Evolutionary conservation across 306 rosid genomes (phyloP).

Genomic region (Quercus cerris): DNA sequence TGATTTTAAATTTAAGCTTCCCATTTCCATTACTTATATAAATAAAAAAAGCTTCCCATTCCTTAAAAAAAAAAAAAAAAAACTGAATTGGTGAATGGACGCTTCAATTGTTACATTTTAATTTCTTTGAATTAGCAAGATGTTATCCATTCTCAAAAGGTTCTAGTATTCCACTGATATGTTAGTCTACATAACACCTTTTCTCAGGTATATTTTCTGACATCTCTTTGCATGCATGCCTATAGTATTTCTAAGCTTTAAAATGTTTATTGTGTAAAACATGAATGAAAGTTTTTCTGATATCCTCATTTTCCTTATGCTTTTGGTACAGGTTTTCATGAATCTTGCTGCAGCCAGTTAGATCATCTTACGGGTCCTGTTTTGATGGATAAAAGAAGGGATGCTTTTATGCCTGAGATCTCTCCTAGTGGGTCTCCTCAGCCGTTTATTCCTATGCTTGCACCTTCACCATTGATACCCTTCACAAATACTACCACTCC

Average conservation of each 20-base stretch:
- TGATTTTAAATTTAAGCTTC: not conserved
- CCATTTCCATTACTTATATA: not conserved
- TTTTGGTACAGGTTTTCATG: conserved; percentile 48
- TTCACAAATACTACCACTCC: conserved; percentile 73
- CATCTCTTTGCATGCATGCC: not conserved
- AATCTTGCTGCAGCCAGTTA: conserved; percentile 33
- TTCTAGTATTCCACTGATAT: not conserved
- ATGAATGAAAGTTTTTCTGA: not conserved
- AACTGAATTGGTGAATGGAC: too few relatives aligned
- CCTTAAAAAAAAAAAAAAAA: too few relatives aligned
- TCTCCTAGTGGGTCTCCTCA: conserved; percentile 70
- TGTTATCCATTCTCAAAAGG: not conserved
- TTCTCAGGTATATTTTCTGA: not conserved
- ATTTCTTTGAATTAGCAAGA: not conserved
- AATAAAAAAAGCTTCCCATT: not conserved
- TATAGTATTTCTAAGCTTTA: not conserved
- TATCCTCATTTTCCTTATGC: conserved; percentile 14
- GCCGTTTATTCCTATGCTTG: conserved; percentile 89
- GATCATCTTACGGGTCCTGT: conserved; percentile 28
- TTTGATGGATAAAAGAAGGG: conserved; percentile 32
- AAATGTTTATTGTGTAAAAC: not conserved
- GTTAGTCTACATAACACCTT: not conserved
- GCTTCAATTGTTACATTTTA: not conserved
- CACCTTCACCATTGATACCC: conserved; percentile 88
- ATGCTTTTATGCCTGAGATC: conserved; percentile 49